phyloP scores from a whole-genome alignment of 2,329 filamentous ascomycete species.

The Ceratocystis destructans region DNA sequence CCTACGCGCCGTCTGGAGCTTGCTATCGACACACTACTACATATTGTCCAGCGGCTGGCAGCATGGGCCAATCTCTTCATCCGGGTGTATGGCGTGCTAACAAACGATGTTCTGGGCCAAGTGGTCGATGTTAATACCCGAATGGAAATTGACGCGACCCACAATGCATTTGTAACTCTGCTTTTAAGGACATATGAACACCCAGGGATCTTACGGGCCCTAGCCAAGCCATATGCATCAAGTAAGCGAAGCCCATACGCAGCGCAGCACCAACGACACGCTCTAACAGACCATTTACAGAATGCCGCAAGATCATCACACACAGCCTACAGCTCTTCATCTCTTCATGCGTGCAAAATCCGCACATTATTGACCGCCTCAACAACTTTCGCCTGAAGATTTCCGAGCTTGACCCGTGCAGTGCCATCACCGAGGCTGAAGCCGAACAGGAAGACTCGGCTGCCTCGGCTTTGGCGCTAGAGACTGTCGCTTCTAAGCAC shows the following conservation, averaged over 20 bases:
- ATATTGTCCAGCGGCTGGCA: conserved; percentile 37
- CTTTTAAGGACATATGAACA: conserved; percentile 50
- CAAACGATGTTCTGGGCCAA: conserved; percentile 35
- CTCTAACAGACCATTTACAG: conserved; percentile 25
- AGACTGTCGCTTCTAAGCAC: conserved; percentile 45
- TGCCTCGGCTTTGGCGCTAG: conserved; percentile 33
- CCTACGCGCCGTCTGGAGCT: conserved; percentile 20
- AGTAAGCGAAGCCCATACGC: conserved; percentile 7
- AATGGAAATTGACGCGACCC: conserved; percentile 46
- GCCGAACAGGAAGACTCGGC: conserved; percentile 31
- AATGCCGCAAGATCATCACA: conserved; percentile 35
- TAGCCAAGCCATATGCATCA: conserved; percentile 36
- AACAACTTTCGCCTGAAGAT: conserved; percentile 46
- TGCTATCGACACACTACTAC: conserved; percentile 35
- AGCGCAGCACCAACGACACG: neutral
- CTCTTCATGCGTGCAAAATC: conserved; percentile 41
- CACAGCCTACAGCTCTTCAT: conserved; percentile 41
- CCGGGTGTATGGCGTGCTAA: conserved; percentile 36
- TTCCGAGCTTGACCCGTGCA: conserved; percentile 33
- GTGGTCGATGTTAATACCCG: conserved; percentile 32
- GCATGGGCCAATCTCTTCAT: conserved; percentile 48
- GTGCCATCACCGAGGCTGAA: neutral
- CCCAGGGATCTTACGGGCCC: conserved; percentile 36
- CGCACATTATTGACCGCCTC: conserved; percentile 40
- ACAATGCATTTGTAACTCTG: conserved; percentile 50